phyloP scores from a whole-genome alignment of 1,284 basidiomycete species.

The Ustilago trichophora region DNA sequence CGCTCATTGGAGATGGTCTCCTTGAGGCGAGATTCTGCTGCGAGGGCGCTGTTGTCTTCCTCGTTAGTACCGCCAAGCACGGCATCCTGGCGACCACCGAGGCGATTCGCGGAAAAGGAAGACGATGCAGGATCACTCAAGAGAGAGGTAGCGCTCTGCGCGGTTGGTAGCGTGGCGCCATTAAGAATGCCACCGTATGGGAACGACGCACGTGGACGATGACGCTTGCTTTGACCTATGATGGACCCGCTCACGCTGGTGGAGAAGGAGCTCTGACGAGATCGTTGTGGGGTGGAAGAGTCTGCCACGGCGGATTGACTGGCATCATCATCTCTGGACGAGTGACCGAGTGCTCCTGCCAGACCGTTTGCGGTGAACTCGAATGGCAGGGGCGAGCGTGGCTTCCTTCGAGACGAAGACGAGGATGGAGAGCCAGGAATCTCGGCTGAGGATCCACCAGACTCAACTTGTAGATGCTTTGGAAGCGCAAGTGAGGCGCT shows the following conservation, averaged over 20 bases:
- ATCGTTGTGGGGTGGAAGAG: conserved; percentile 26
- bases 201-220: conserved; percentile 27
- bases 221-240: conserved; percentile 10
- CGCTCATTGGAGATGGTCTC: conserved; percentile 47
- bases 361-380: conserved; percentile 25
- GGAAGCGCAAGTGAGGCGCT: conserved; percentile 27
- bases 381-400: conserved; percentile 33
- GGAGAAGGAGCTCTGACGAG: conserved; percentile 50
- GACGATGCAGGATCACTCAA: conserved; percentile 28
- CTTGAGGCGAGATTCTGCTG: conserved; percentile 11
- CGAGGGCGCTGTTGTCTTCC: neutral
- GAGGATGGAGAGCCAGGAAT: conserved; percentile 30
- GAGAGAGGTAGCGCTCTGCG: conserved; percentile 22
- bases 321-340: conserved; percentile 33
- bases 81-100: neutral
- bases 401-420: conserved; percentile 38
- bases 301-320: conserved; percentile 18
- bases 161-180: conserved; percentile 10
- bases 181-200: conserved; percentile 27
- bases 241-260: conserved; percentile 37
- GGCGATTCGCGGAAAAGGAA: conserved; percentile 7
- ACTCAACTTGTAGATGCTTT: conserved; percentile 14
- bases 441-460: conserved; percentile 23
- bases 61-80: conserved; percentile 9
- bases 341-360: conserved; percentile 26